A percentile compares a stretch with the other conserved stretches of the same genome.
Evolutionary conservation across 2,329 filamentous ascomycete species (phyloP).

Genomic region (Colletotrichum sp.): DNA sequence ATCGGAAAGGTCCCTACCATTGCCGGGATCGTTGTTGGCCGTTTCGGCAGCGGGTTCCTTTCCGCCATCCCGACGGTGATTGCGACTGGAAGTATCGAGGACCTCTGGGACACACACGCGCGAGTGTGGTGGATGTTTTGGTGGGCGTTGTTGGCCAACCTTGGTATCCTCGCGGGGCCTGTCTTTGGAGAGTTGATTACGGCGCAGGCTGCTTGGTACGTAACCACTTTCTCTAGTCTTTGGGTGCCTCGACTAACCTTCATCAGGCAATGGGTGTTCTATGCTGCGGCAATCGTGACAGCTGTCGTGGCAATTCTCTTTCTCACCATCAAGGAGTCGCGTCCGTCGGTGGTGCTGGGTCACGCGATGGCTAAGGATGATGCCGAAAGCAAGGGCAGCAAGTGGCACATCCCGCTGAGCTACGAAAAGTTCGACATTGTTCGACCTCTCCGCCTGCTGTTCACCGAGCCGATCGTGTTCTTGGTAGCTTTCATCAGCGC

Average conservation of each 20-base stretch:
- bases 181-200: background rate
- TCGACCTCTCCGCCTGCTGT: background rate
- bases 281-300: background rate
- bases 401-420: background rate
- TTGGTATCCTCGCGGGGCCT: background rate
- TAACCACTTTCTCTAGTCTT: rapidly evolving
- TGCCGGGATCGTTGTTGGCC: background rate
- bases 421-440: background rate
- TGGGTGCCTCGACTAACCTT: background rate
- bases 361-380: background rate
- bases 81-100: constrained; percentile 1
- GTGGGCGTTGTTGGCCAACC: background rate
- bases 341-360: background rate
- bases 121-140: constrained; percentile 6
- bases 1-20: background rate
- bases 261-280: constrained; percentile 1
- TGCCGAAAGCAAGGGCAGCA: background rate
- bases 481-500: background rate
- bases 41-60: background rate
- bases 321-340: background rate
- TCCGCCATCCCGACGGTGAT: background rate
- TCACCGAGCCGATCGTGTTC: constrained; percentile 8
- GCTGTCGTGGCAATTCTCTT: background rate
- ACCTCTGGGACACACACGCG: background rate
- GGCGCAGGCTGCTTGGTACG: background rate